Evolutionary conservation across 2,329 filamentous ascomycete species (phyloP).

Genomic region (Hypoxylon sp.): DNA sequence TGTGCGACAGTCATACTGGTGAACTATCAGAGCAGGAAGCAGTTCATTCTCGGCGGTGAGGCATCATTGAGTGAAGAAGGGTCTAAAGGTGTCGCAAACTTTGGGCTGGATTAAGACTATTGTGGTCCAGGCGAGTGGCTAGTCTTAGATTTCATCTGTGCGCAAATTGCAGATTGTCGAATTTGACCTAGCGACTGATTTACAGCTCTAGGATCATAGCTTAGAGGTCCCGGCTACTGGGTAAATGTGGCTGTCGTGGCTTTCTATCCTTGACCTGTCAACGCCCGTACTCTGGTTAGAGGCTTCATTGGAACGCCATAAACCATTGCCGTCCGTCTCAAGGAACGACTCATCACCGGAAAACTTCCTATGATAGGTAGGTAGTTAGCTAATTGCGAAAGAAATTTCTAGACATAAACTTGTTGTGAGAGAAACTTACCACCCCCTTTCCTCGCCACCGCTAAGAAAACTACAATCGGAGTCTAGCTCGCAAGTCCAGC

Average conservation of each 20-base stretch:
- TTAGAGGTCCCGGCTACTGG: conserved; percentile 30
- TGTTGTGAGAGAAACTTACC: conserved; percentile 69
- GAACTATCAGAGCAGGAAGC: not conserved
- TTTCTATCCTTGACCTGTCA: conserved; percentile 48
- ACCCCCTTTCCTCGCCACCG: conserved; percentile 87
- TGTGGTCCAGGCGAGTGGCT: conserved; percentile 7
- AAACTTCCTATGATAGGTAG: conserved; percentile 54
- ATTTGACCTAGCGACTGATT: conserved; percentile 11
- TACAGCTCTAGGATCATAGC: conserved; percentile 25
- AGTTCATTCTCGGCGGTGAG: not conserved
- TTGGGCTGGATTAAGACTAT: conserved; percentile 8
- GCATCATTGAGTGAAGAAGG: not conserved
- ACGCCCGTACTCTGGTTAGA: conserved; percentile 53
- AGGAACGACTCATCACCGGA: conserved; percentile 60
- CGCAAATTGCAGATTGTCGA: conserved; percentile 10
- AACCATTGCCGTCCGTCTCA: conserved; percentile 45
- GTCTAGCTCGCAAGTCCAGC: conserved; percentile 85
- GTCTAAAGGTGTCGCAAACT: conserved; percentile 3
- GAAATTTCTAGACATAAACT: conserved; percentile 11
- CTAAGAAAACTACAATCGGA: conserved; percentile 88
- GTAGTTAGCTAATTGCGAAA: conserved; percentile 34
- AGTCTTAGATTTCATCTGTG: conserved; percentile 12
- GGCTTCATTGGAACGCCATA: conserved; percentile 45
- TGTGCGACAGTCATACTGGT: not conserved
- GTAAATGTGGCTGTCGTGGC: conserved; percentile 27